phyloP scores from a whole-genome alignment of 2,329 filamentous ascomycete species.

The Aschersonia sp. region DNA sequence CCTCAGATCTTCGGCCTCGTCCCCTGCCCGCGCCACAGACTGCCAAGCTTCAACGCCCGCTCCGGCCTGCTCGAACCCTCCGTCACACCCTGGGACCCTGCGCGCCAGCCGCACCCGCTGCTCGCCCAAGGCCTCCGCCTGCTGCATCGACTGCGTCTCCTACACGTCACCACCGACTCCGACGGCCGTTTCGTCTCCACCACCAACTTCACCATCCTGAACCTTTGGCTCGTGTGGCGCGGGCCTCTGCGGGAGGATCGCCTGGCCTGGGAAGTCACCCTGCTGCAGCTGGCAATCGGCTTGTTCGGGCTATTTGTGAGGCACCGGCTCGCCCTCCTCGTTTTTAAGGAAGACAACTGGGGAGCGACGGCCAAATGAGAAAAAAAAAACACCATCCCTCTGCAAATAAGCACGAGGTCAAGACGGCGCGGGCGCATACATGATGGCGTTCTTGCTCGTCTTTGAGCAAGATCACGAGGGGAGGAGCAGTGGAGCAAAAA shows the following conservation, averaged over 20 bases:
- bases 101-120: conserved; percentile 51
- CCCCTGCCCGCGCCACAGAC: conserved; percentile 81
- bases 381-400: not conserved
- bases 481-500: too few relatives aligned
- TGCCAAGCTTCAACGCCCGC: conserved; percentile 76
- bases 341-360: conserved; percentile 85
- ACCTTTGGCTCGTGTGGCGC: conserved; percentile 92
- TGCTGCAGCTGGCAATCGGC: conserved; percentile 64
- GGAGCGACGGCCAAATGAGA: conserved; percentile 19
- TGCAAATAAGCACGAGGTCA: not conserved
- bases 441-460: too few relatives aligned
- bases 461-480: too few relatives aligned
- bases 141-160: conserved; percentile 51
- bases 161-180: conserved; percentile 53
- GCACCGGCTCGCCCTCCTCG: conserved; percentile 70
- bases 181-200: conserved; percentile 62
- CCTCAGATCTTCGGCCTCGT: conserved; percentile 85
- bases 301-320: conserved; percentile 73
- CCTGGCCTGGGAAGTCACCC: conserved; percentile 64
- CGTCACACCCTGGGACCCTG: conserved; percentile 57
- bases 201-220: conserved; percentile 84
- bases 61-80: conserved; percentile 80
- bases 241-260: conserved; percentile 81
- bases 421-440: too few relatives aligned
- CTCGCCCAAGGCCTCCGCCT: conserved; percentile 52